Base-by-base conservation (phyloP, 495 filamentous ascomycete genomes). In the Trichodelitschia bisporula region DNA sequence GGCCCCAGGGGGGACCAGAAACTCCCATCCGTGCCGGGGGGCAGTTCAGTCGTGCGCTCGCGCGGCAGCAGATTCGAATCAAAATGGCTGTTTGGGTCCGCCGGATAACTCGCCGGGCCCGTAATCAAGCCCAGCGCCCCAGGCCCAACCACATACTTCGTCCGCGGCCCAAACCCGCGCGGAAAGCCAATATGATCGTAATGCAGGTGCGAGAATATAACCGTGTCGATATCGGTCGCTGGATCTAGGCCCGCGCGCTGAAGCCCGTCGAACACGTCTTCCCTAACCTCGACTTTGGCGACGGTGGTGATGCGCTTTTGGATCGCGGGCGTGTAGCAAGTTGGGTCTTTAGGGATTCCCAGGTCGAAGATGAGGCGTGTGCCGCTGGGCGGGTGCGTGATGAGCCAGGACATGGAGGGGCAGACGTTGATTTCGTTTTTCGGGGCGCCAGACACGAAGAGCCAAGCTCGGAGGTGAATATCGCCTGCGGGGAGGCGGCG, bases 161-260 rank as follows among this genome's bases (percentile, higher is more conserved):
- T 40, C n/a, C n/a, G n/a, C 12, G 41, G 35, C 3, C 40, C 24
- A 31, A 62, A 66, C 35, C 60, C 57, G 1, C 41, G 40, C 0
- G 55, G 53, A 11, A 51, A 54, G 23, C 61, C 61, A 15, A 55
- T 39, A 33, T 66, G 61, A 32, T 66, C 60, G 46, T 53, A 63
- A 38, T 64, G 61, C 0, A 62, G 53, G 29, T 65, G 59, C 38
- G 47, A 54, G 0, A 62, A 36, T 21, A 63, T 46, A 1, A 62
- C 53, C 4, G 48, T 32, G 35, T 61, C 48, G 26, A 64, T 44
- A 15, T 54, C 50, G 9, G 9, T 15, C 4, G 8, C 15, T 0
- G 48, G 42, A 2, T 37, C 28, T 2, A 54, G 10, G 4, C 42
- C 40, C 4, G 49, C 54, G 2, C 33, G 27, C 4, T 32, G 36